Evolutionary conservation across 768 basidiomycete species (phyloP).

Genomic region (Boletus rubropictus): DNA sequence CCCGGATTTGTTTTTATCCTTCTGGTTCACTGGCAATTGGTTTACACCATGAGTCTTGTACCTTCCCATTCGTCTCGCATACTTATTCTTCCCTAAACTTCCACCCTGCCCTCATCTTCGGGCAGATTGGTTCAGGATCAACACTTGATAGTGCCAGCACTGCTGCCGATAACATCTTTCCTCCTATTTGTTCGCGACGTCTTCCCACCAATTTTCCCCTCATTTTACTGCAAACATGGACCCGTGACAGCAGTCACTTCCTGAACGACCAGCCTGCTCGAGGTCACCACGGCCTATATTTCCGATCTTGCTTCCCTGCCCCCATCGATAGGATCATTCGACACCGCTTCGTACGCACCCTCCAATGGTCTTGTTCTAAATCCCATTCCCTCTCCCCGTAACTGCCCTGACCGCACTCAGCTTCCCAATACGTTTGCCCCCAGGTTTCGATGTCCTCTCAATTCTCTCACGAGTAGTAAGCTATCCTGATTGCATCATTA

Average conservation of each 20-base stretch:
- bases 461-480: slow-evolving; percentile 73
- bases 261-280: slow-evolving; percentile 2
- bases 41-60: slow-evolving; percentile 28
- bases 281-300: slow-evolving; percentile 1
- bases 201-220: background rate
- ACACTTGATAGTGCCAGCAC: background rate
- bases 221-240: slow-evolving; percentile 1
- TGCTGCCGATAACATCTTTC: background rate
- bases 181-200: background rate
- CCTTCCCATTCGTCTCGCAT: background rate
- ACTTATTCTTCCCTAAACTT: slow-evolving; percentile 23
- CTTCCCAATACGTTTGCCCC: slow-evolving; percentile 75
- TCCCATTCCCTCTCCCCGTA: slow-evolving; percentile 9
- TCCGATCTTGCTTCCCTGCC: slow-evolving; percentile 4
- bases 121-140: slow-evolving; percentile 2
- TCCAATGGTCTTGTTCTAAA: background rate
- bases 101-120: slow-evolving; percentile 14
- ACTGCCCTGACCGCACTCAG: slow-evolving; percentile 29
- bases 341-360: slow-evolving; percentile 1
- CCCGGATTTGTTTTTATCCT: slow-evolving; percentile 29
- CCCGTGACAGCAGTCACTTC: slow-evolving; percentile 4
- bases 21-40: slow-evolving; percentile 50
- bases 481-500: slow-evolving; percentile 66
- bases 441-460: slow-evolving; percentile 86
- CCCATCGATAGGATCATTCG: slow-evolving; percentile 3